Conservation (phyloP, 805 yeast species). For the Groenewaldozyma tartarivorans region DNA sequence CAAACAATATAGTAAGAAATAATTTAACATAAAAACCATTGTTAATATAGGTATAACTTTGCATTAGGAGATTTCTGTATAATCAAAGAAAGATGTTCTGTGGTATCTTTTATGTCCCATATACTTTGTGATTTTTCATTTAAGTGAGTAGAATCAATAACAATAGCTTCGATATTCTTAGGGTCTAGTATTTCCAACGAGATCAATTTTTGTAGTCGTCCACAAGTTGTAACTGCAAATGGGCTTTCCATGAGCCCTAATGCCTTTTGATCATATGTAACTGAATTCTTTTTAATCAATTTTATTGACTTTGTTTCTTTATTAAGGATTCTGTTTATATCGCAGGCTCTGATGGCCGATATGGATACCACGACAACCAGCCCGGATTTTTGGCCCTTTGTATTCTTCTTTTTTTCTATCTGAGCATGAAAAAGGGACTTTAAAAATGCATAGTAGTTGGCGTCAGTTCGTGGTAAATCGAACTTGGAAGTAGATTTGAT, state of each 20-base stretch:
- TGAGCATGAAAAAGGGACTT: constrained; percentile 6
- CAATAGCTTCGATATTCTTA: constrained; percentile 41
- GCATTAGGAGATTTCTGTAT: constrained; percentile 24
- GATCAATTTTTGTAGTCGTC: constrained; percentile 43
- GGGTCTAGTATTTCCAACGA: constrained; percentile 34
- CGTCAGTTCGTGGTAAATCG: constrained; percentile 43
- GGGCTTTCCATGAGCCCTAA: constrained; percentile 31
- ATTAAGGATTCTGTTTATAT: constrained; percentile 60
- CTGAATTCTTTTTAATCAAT: constrained; percentile 64
- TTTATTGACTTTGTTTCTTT: constrained; percentile 44
- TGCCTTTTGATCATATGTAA: constrained; percentile 50
- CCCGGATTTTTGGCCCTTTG: constrained; percentile 19
- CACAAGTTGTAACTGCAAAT: constrained; percentile 56
- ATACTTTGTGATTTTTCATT: constrained; percentile 52
- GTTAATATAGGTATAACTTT: constrained; percentile 37
- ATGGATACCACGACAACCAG: constrained; percentile 49
- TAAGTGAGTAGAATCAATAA: constrained; percentile 52
- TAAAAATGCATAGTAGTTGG: constrained; percentile 39
- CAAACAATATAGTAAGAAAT: background rate
- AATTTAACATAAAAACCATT: too few relatives aligned
- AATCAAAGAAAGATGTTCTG: constrained; percentile 16
- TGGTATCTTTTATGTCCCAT: constrained; percentile 39
- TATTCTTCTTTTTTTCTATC: constrained; percentile 1
- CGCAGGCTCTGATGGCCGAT: constrained; percentile 85
- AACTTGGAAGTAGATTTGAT: constrained; percentile 58